phyloP scores from a whole-genome alignment of 2,329 filamentous ascomycete genomes.

The Stemphylium lycopersici region DNA sequence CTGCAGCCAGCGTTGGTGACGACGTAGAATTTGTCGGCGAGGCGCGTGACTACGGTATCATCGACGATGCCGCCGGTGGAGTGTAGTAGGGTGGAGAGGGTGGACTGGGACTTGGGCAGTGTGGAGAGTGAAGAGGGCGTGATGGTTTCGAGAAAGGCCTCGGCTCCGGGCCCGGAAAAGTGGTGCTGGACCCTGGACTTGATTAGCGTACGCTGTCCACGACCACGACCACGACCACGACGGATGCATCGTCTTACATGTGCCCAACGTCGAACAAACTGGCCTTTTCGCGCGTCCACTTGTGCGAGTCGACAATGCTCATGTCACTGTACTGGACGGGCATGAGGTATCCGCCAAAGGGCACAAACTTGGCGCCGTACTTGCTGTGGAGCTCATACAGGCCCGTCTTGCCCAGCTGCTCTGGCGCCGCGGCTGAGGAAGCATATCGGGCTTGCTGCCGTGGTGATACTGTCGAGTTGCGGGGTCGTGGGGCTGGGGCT shows the following conservation, averaged over 20 bases:
- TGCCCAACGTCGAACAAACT: slow-evolving; percentile 96
- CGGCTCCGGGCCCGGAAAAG: slow-evolving; percentile 79
- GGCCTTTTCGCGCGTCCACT: slow-evolving; percentile 84
- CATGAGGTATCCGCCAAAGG: slow-evolving; percentile 94
- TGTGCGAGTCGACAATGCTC: slow-evolving; percentile 82
- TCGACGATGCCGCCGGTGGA: slow-evolving; percentile 88
- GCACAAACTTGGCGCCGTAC: slow-evolving; percentile 89
- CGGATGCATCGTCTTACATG: slow-evolving; percentile 67
- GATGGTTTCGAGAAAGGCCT: slow-evolving; percentile 80
- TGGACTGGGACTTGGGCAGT: slow-evolving; percentile 72
- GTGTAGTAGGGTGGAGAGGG: slow-evolving; percentile 82
- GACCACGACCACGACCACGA: not conserved
- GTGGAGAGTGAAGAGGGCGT: slow-evolving; percentile 76
- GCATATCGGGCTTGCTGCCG: slow-evolving; percentile 34
- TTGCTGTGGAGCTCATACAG: slow-evolving; percentile 79
- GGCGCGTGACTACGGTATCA: slow-evolving; percentile 86
- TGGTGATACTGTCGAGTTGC: slow-evolving; percentile 26
- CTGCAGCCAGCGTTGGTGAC: slow-evolving; percentile 94
- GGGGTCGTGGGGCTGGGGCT: slow-evolving; percentile 32
- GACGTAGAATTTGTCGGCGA: slow-evolving; percentile 75
- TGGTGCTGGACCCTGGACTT: slow-evolving; percentile 73
- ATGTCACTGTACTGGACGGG: slow-evolving; percentile 84
- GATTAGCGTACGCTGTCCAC: not conserved
- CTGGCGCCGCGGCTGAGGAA: slow-evolving; percentile 33
- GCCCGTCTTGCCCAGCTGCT: slow-evolving; percentile 64